Base-by-base conservation (phyloP, 2,329 filamentous ascomycete species). In the Beauveria brongniartii region DNA sequence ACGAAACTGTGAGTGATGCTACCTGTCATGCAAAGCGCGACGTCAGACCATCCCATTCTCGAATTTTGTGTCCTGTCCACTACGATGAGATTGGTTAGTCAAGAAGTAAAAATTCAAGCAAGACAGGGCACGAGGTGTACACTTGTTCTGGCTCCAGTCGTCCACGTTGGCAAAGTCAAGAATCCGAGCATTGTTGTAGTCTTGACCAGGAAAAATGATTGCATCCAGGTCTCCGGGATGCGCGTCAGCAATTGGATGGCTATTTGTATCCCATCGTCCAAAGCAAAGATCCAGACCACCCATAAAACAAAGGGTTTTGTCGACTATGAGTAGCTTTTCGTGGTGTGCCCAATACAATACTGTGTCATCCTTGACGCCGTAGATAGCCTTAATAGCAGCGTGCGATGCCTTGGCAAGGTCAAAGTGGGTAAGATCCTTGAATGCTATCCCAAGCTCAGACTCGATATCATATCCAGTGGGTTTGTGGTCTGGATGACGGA, bases 341-440 rank as follows among this genome's bases (percentile, higher is more conserved):
- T 96, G 92, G 68, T 96, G 92, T 3, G 91, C 91, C 92, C 92
- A 96, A 74, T 91, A 96, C 1, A 96, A 76, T 12, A 96, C 88
- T 1, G 92, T 84, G 66, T 89, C 91, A 37, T 92, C 89, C 40
- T 85, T 85, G 55, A 90, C 87, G 59, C 92, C 92, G 69, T 96
- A 96, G 1, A 96, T 74, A 1, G 87, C 84, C 70, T 91, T 90
- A 54, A 96, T 70, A 1, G 88, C 83, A 68, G 94, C 89, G 26
- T 80, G 80, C 0, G 90, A 89, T 48, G 92, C 78, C 67, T 87
- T 87, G 20, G 85, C 81, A 1, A 86, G 72, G 53, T 79, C 71
- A 80, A 84, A 68, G 71, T 80, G 77, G 53, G 76, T 78, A 63
- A 82, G 66, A 47, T 78, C 76, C 22, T 73, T 66, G 63, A 85